These are phyloP conservation scores for Lichtheimia corymbifera DNA, from an alignment of 371 early-diverging fungal species.

Conservation along the genomic window DNA sequence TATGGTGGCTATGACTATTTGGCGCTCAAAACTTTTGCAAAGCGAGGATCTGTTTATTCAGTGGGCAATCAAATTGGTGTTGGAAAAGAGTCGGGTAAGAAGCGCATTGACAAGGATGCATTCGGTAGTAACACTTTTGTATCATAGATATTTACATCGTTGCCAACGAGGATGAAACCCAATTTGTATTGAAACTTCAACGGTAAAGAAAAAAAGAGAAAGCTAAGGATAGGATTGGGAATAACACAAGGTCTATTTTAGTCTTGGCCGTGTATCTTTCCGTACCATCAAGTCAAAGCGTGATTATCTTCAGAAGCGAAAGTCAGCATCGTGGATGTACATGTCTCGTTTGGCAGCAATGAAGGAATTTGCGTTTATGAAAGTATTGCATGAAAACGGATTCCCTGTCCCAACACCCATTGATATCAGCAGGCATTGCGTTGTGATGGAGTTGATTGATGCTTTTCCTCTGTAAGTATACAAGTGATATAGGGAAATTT, in stretches of 20 bases:
- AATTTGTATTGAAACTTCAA: constrained; percentile 91
- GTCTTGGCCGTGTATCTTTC: constrained; percentile 97
- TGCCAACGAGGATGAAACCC: constrained; percentile 87
- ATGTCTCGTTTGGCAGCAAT: constrained; percentile 95
- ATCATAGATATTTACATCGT: constrained; percentile 87
- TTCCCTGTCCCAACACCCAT: constrained; percentile 96
- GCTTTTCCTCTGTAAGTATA: constrained; percentile 84
- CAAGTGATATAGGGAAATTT: background rate
- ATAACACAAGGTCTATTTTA: constrained; percentile 12
- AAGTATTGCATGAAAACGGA: constrained; percentile 85
- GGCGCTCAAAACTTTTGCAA: constrained; percentile 92
- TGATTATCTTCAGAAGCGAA: constrained; percentile 92
- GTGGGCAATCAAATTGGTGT: constrained; percentile 99
- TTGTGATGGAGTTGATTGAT: constrained; percentile 97
- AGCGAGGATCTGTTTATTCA: constrained; percentile 86
- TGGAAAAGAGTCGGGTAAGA: constrained; percentile 94
- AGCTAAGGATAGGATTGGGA: background rate
- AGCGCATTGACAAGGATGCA: constrained; percentile 18
- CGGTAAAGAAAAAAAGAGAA: constrained; percentile 55
- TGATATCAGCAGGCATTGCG: constrained; percentile 95
- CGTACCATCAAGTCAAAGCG: constrained; percentile 97
- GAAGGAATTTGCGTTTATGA: constrained; percentile 98
- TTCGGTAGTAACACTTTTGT: background rate
- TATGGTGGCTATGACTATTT: constrained; percentile 99
- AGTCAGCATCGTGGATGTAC: constrained; percentile 97